phyloP scores from a whole-genome alignment of 1,284 basidiomycete species.

The Austropuccinia psidii region DNA sequence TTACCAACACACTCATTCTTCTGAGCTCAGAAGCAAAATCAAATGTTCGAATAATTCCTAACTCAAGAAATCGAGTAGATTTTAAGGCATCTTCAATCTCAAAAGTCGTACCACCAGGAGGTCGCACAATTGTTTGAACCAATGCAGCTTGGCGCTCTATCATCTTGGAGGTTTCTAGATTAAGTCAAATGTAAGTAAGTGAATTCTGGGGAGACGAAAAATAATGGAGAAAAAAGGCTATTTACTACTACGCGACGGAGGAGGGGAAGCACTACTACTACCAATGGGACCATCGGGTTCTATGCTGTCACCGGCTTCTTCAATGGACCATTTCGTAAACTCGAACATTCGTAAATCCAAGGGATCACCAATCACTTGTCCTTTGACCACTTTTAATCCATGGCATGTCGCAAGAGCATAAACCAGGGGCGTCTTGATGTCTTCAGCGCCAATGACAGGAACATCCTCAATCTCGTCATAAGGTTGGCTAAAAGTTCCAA shows the following conservation, averaged over 20 bases:
- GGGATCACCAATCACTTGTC: conserved; percentile 85
- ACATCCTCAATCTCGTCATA: conserved; percentile 79
- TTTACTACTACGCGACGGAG: conserved; percentile 12
- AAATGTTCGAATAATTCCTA: conserved; percentile 91
- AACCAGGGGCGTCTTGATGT: conserved; percentile 68
- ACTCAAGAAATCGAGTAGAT: conserved; percentile 90
- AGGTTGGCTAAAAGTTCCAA: conserved; percentile 75
- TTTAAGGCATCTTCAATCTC: conserved; percentile 47
- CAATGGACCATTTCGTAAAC: conserved; percentile 91
- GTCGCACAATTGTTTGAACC: conserved; percentile 93
- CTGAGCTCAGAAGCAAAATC: conserved; percentile 91
- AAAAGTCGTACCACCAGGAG: conserved; percentile 66
- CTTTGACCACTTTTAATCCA: conserved; percentile 84
- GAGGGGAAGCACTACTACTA: not conserved
- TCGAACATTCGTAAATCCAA: conserved; percentile 82
- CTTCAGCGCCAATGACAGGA: conserved; percentile 57
- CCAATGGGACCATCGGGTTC: not conserved
- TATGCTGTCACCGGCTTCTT: conserved; percentile 63
- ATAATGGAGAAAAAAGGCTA: not conserved
- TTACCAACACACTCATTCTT: conserved; percentile 96
- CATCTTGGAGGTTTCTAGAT: conserved; percentile 49
- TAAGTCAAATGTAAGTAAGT: conserved; percentile 40
- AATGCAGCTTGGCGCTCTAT: conserved; percentile 74
- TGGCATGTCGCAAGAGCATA: conserved; percentile 95
- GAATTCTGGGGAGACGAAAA: conserved; percentile 42